phyloP scores from a whole-genome alignment of 2,329 filamentous ascomycete genomes.

The Fusarium goolgardi region DNA sequence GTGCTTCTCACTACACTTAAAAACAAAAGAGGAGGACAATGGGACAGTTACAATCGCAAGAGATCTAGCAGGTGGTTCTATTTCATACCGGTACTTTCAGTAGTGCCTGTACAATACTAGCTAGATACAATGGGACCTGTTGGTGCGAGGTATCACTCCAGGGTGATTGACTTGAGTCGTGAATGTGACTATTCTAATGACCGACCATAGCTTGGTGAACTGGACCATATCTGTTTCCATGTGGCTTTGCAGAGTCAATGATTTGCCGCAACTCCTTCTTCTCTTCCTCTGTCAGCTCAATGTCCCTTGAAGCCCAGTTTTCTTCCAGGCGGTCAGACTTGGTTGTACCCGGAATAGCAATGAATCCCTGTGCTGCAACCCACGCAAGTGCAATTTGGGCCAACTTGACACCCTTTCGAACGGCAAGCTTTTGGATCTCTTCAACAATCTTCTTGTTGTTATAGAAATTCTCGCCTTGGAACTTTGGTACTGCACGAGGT shows the following conservation, averaged over 20 bases:
- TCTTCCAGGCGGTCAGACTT: slow-evolving; percentile 6
- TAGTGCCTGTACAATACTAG: too few relatives aligned
- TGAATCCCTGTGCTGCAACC: slow-evolving; percentile 9
- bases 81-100: too few relatives aligned
- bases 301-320: neutral
- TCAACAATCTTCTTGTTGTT: slow-evolving; percentile 10
- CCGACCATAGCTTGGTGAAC: slow-evolving; percentile 9
- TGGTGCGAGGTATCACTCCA: too few relatives aligned
- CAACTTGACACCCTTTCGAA: neutral
- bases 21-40: too few relatives aligned
- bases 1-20: too few relatives aligned
- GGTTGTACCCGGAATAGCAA: slow-evolving; percentile 16
- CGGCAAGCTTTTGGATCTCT: slow-evolving; percentile 2
- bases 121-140: too few relatives aligned
- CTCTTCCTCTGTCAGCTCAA: slow-evolving; percentile 2
- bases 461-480: slow-evolving; percentile 16
- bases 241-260: neutral
- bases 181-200: neutral
- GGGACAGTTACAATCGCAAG: too few relatives aligned
- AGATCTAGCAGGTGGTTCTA: too few relatives aligned
- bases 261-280: slow-evolving; percentile 3
- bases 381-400: slow-evolving; percentile 14
- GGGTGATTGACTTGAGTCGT: too few relatives aligned
- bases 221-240: slow-evolving; percentile 4
- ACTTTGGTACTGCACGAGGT: slow-evolving; percentile 1